Percentiles rank a stretch among this genome's conserved stretches.
phyloP scores from a whole-genome alignment of 306 rosid genomes.

The Gastrolobium bilobum region DNA sequence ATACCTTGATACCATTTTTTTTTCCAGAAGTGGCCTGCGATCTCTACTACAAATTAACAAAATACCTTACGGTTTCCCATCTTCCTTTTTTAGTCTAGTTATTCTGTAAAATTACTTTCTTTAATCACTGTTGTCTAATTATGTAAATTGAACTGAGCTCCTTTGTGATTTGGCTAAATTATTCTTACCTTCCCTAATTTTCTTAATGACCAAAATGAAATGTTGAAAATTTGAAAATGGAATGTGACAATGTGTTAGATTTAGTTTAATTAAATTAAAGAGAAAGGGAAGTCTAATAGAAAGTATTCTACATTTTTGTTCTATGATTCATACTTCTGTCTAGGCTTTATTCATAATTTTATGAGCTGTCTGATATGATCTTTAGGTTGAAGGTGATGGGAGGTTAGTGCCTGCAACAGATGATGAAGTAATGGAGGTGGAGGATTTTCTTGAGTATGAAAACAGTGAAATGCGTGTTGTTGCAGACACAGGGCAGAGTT shows the following conservation, averaged over 20 bases:
- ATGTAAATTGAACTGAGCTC: slow-evolving; percentile 28
- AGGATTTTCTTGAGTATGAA: slow-evolving; percentile 82
- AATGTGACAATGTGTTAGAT: not conserved
- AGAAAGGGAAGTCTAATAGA: slow-evolving; percentile 12
- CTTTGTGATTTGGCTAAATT: slow-evolving; percentile 5
- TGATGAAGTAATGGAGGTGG: slow-evolving; percentile 95
- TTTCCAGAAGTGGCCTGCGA: slow-evolving; percentile 34
- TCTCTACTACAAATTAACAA: slow-evolving; percentile 22
- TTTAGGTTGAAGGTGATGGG: slow-evolving; percentile 97
- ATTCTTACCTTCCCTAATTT: not conserved
- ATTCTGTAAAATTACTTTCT: slow-evolving; percentile 36
- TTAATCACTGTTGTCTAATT: slow-evolving; percentile 16
- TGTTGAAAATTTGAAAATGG: slow-evolving; percentile 36
- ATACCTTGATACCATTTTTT: slow-evolving; percentile 13
- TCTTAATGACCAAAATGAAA: slow-evolving; percentile 37
- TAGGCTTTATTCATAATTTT: slow-evolving; percentile 33
- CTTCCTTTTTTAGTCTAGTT: slow-evolving; percentile 36
- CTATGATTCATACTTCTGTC: slow-evolving; percentile 13
- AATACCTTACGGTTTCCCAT: slow-evolving; percentile 15
- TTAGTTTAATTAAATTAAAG: slow-evolving; percentile 17
- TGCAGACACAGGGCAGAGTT: slow-evolving; percentile 63
- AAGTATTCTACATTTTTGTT: slow-evolving; percentile 30
- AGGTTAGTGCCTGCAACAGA: slow-evolving; percentile 98
- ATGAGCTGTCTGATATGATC: slow-evolving; percentile 46
- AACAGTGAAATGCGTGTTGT: slow-evolving; percentile 72